These are phyloP conservation scores for Umbelopsis vinacea DNA, from an alignment of 192 early-diverging fungal species.

Conservation along the genomic window DNA sequence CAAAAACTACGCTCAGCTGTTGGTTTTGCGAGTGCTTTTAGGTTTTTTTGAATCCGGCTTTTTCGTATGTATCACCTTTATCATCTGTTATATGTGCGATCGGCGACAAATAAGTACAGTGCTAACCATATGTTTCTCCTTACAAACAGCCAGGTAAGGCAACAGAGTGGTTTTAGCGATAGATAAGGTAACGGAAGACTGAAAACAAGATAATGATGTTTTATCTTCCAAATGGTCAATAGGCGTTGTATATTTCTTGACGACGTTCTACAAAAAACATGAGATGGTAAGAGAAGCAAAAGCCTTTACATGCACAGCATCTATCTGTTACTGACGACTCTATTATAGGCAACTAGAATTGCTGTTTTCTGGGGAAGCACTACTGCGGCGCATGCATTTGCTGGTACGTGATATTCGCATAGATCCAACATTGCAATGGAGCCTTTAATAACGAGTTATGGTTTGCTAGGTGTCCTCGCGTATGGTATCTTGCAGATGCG, in stretches of 20 bases:
- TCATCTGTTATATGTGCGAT: not conserved
- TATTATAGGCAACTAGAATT: constrained; percentile 29
- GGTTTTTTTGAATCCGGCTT: constrained; percentile 43
- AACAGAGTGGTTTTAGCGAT: not conserved
- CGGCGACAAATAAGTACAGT: not conserved
- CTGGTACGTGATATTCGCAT: not conserved
- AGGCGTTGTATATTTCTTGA: constrained; percentile 38
- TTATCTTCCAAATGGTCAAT: not conserved
- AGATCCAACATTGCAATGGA: not conserved
- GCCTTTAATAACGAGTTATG: not conserved
- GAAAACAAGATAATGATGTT: too few species aligned
- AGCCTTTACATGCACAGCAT: not conserved
- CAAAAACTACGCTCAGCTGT: constrained; percentile 31
- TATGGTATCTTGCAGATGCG: constrained; percentile 40
- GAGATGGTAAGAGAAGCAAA: constrained; percentile 26
- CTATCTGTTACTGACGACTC: not conserved
- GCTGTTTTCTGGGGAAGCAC: constrained; percentile 41
- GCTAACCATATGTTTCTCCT: not conserved
- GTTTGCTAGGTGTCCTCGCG: constrained; percentile 28
- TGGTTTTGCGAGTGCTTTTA: constrained; percentile 31
- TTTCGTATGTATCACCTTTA: constrained; percentile 21
- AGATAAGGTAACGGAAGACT: not conserved
- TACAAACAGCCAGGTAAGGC: constrained; percentile 22
- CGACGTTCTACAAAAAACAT: constrained; percentile 37
- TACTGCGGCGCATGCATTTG: constrained; percentile 40